Conservation (phyloP, 164 flowering plant species). For the Magnolia officinalis region DNA sequence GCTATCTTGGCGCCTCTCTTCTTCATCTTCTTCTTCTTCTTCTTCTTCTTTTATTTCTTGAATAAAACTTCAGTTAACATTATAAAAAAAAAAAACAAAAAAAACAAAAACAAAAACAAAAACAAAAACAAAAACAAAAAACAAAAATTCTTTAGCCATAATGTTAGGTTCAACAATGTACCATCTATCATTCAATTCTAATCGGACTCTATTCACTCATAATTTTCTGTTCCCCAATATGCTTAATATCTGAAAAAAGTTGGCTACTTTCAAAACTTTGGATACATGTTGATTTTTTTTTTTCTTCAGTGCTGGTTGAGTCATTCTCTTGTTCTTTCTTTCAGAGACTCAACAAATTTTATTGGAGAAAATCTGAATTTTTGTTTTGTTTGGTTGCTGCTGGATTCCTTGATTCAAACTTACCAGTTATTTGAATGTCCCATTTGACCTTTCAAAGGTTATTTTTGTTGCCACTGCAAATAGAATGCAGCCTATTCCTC, state of each 20-base stretch:
- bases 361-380: background rate
- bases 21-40: background rate
- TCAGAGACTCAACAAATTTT: background rate
- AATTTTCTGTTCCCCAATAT: background rate
- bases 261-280: too few relatives aligned
- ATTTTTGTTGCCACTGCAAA: slow-evolving; percentile 97
- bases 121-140: too few relatives aligned
- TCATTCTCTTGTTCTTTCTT: too few relatives aligned
- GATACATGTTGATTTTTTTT: too few relatives aligned
- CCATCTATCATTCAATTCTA: background rate
- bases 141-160: background rate
- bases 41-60: background rate
- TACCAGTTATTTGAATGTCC: slow-evolving; percentile 94
- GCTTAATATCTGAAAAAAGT: too few relatives aligned
- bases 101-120: too few relatives aligned
- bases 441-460: slow-evolving; percentile 95
- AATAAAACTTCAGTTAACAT: background rate
- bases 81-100: too few relatives aligned
- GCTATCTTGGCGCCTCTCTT: too few relatives aligned
- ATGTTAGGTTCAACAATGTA: background rate
- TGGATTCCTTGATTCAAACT: slow-evolving; percentile 47
- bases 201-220: background rate
- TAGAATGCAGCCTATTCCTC: slow-evolving; percentile 90
- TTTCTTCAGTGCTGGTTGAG: too few relatives aligned
- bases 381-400: too few relatives aligned